phyloP scores from a whole-genome alignment of 2,329 filamentous ascomycete species.

The Phoma herbarum region DNA sequence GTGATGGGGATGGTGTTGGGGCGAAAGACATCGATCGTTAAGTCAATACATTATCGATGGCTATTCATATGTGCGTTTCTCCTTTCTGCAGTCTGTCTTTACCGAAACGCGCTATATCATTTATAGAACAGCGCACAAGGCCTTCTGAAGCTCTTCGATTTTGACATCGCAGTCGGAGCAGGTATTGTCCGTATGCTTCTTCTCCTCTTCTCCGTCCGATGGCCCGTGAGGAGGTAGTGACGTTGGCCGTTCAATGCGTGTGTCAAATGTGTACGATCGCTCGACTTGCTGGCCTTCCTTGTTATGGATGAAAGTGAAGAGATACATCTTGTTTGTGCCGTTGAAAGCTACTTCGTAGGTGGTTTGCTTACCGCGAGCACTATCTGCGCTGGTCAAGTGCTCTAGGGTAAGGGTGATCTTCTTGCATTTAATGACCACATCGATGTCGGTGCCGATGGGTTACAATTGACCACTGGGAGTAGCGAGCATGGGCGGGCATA shows the following conservation, averaged over 20 bases:
- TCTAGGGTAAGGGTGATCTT: neutral
- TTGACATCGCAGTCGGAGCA: neutral
- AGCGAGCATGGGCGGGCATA: neutral
- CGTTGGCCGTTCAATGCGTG: neutral
- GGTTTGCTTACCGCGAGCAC: neutral
- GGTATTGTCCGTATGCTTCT: neutral
- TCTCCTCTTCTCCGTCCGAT: neutral
- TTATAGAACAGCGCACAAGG: neutral
- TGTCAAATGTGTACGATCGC: conserved; percentile 7
- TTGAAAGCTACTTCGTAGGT: neutral
- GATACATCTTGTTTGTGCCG: neutral
- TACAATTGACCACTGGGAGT: neutral
- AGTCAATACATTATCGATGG: neutral
- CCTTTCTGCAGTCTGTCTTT: neutral
- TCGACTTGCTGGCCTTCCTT: neutral
- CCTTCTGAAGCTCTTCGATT: neutral
- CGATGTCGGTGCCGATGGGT: neutral
- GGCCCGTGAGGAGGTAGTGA: neutral
- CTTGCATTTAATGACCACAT: neutral
- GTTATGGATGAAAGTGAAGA: neutral
- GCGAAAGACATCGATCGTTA: neutral
- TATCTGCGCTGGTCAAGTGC: neutral
- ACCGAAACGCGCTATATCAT: neutral
- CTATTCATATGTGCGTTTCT: neutral
- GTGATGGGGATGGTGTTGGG: neutral